A percentile compares a stretch with the other conserved stretches of the same genome.
phyloP scores from a whole-genome alignment of 139 green algal genomes.

The Closterium sp. region DNA sequence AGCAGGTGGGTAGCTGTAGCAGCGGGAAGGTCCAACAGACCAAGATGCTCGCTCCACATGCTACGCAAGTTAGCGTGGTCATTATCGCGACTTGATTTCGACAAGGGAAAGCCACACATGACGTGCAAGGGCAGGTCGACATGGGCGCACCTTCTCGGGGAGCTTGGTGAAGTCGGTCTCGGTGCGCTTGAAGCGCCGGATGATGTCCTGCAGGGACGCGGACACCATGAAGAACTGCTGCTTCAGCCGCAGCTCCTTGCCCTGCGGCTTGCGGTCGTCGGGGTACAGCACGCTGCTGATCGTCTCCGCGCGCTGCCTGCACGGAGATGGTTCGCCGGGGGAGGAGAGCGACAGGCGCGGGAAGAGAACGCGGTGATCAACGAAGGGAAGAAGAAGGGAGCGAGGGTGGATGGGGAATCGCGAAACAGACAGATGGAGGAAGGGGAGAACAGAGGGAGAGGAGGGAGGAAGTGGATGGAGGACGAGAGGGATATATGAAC shows the following conservation, averaged over 20 bases:
- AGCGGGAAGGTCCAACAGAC: not conserved
- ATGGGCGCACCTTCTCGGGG: constrained; percentile 29
- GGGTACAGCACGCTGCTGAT: constrained; percentile 97
- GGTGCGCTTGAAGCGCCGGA: constrained; percentile 41
- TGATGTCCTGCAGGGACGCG: constrained; percentile 73
- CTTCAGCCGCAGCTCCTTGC: constrained; percentile 96
- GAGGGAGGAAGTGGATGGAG: not conserved
- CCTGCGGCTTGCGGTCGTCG: constrained; percentile 89
- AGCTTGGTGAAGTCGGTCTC: constrained; percentile 28
- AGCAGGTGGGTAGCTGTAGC: not conserved
- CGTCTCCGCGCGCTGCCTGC: constrained; percentile 60
- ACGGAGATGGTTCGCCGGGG: not conserved
- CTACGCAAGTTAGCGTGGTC: too few species aligned
- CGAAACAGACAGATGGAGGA: not conserved
- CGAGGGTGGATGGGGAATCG: not conserved
- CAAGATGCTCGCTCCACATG: too few species aligned
- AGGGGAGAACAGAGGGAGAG: not conserved
- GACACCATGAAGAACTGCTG: constrained; percentile 98
- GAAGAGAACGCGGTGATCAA: not conserved
- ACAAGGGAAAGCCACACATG: not conserved
- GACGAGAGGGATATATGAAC: not conserved
- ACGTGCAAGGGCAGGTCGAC: not conserved
- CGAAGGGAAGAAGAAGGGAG: not conserved
- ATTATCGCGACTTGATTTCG: too few species aligned
- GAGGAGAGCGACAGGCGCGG: not conserved